A percentile compares a stretch with the other conserved stretches of the same genome.
Conservation (phyloP, 768 basidiomycete genomes). For the Krasilnikovozyma curviuscula region DNA sequence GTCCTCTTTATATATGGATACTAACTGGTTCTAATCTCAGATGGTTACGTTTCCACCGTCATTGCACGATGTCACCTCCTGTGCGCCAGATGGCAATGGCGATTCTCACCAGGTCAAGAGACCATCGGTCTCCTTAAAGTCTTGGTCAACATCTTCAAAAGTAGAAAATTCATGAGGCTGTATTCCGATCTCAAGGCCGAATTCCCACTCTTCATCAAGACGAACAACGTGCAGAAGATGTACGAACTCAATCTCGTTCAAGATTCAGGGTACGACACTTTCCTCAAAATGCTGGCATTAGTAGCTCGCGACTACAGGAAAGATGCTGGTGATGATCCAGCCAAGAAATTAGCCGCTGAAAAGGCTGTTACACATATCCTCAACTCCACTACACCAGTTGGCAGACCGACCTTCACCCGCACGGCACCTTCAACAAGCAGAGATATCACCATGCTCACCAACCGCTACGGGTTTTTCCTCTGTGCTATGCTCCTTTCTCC, state of each 20-base stretch:
- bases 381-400: slow-evolving; percentile 4
- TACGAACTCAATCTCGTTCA: slow-evolving; percentile 30
- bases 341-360: not conserved
- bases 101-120: slow-evolving; percentile 37
- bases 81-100: slow-evolving; percentile 60
- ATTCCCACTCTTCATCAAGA: slow-evolving; percentile 51
- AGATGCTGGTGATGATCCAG: slow-evolving; percentile 11
- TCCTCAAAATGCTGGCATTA: slow-evolving; percentile 61
- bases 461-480: slow-evolving; percentile 55
- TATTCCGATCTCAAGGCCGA: slow-evolving; percentile 36
- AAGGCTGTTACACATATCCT: slow-evolving; percentile 1
- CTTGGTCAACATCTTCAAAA: slow-evolving; percentile 56
- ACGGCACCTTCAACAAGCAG: slow-evolving; percentile 33
- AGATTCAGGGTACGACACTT: slow-evolving; percentile 59
- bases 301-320: slow-evolving; percentile 31
- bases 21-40: no score
- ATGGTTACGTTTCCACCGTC: slow-evolving; percentile 53
- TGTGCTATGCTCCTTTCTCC: slow-evolving; percentile 52
- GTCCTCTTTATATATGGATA: no score
- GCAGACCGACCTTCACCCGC: slow-evolving; percentile 33
- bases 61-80: slow-evolving; percentile 55
- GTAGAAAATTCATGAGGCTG: slow-evolving; percentile 56
- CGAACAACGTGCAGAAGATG: slow-evolving; percentile 38
- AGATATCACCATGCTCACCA: slow-evolving; percentile 58
- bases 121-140: no score